Evolutionary conservation across 208 protist species (phyloP), one percentile per base, ranked within the genome.

Genomic region (Lotmaria passim): DNA sequence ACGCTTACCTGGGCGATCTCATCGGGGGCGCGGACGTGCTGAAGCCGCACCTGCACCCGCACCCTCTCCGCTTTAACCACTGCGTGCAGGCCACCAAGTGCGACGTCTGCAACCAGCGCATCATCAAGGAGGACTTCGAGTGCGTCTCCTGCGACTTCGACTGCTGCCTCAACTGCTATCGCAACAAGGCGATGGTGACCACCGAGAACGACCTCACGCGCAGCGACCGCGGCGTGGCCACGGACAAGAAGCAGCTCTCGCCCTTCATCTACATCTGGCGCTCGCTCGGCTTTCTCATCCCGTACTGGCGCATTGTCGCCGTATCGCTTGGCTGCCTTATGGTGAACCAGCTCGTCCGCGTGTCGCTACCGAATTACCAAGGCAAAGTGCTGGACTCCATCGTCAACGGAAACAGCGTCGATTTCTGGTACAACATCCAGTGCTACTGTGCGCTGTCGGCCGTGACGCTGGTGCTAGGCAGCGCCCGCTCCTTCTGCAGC

Each of bases 341-440:
- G 24, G 43, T 77, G 19, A 83, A 74, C 26, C 69, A 85, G 67
- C 47, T 69, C 26, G 75, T 79, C 31, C 75, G 71, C 33, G 65
- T 85, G 17, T 34, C 71, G 51, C 47, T 89, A 47, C 79, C 83
- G 4, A 81, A 85, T 51, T 79, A 79, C 51, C 83, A 89, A 38
- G 80, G 83, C 28, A 76, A 79, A 41, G 75, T 85, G 51, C 57
- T 89, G 30, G 80, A 89, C 76, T 71, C 73, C n/a, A 81, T 89
- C 59, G 71, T 85, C 31, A 48, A 38, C 47, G 26, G 21, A 23
- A 68, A 80, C 65, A 67, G 39, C 41, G 38, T 14, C 23, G 39
- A 30, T 59, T 89, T 89, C 61, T 69, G 69, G 69, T 47, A 74
- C 41, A 67, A 66, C 72, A 76, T 89, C 41, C 33, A 60, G 28